phyloP scores from a whole-genome alignment of 2,329 filamentous ascomycete species.

The Trichoderma breve region DNA sequence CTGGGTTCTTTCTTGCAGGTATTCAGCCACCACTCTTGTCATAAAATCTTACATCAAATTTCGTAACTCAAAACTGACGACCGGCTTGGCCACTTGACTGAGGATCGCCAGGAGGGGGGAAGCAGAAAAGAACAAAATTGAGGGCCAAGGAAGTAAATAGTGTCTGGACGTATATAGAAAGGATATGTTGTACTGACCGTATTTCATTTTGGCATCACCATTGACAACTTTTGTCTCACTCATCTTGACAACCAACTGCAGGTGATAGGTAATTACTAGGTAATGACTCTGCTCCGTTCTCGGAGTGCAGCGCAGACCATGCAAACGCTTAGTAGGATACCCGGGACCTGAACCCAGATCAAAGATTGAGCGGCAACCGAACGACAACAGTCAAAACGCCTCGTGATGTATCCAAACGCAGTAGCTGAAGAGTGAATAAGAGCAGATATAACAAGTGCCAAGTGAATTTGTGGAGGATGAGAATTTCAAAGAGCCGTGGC shows the following conservation, averaged over 20 bases:
- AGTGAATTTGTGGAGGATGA: slow-evolving; percentile 9
- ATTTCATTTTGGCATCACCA: slow-evolving; percentile 26
- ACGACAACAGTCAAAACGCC: background rate
- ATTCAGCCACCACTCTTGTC: slow-evolving; percentile 56
- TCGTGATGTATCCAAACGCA: background rate
- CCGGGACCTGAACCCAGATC: background rate
- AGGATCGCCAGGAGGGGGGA: background rate
- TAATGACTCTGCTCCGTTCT: slow-evolving; percentile 5
- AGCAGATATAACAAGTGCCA: background rate
- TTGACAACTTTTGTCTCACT: slow-evolving; percentile 25
- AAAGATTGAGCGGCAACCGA: background rate
- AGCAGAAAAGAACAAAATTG: background rate
- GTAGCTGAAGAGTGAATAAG: background rate
- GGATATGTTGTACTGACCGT: slow-evolving; percentile 31
- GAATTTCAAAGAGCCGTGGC: slow-evolving; percentile 1
- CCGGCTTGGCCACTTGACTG: background rate
- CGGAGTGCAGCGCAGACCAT: background rate
- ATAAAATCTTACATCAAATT: slow-evolving; percentile 21
- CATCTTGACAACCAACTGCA: slow-evolving; percentile 23
- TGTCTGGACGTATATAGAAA: background rate
- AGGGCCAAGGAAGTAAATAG: background rate
- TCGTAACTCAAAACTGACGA: background rate
- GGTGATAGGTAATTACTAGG: background rate
- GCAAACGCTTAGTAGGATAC: background rate
- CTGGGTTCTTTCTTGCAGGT: slow-evolving; percentile 61